Base-by-base conservation (phyloP, 257 asterid species). In the Linaria vulgaris region DNA sequence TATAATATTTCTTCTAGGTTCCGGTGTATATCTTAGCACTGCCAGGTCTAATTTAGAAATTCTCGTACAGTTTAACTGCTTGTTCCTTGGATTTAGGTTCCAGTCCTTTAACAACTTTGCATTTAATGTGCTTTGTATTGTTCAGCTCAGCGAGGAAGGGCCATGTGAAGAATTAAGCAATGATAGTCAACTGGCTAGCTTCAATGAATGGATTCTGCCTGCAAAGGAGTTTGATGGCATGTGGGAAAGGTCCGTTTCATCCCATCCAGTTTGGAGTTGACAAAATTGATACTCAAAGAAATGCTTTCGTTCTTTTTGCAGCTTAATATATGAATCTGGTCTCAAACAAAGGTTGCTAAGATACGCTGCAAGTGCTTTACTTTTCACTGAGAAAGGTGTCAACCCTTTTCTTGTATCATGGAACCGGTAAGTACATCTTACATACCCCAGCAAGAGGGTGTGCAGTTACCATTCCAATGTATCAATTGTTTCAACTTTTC, bases 191-290 rank as follows among this genome's bases (percentile, higher is more conserved):
- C 87, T 81, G 72, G 85, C 95, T 51, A 94, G 95, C 71, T 94
- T 94, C 74, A 84, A 81, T 68, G 99, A 94, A 76, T 94, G 97
- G 97, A 82, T 87, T 72, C 99, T 94, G 72, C 99, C 99, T 15
- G 97, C 99, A 58, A 90, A 90, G 77, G 99, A 94, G 78, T 94
- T 90, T 80, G 95, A 87, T 70, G 96, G 97, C 78, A 73, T 94
- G 92, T 90, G 99, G 99, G 97, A 94, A 79, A 94, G 99, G 99
- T 90, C 64, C 59, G 85, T 56, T 59, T 54, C 13, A 48, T 61
- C 34, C 48, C 50, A 48, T 61, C 68, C 16, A 59, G 44, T 67
- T 22, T 25, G 34, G 16, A 22, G 37, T 66, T 46, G 49, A 49
- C 57, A 49, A 66, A 57, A 31, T 37, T 56, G 60, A 63, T 52